phyloP scores from a whole-genome alignment of 306 rosid species.

The Gillenia trifoliata region DNA sequence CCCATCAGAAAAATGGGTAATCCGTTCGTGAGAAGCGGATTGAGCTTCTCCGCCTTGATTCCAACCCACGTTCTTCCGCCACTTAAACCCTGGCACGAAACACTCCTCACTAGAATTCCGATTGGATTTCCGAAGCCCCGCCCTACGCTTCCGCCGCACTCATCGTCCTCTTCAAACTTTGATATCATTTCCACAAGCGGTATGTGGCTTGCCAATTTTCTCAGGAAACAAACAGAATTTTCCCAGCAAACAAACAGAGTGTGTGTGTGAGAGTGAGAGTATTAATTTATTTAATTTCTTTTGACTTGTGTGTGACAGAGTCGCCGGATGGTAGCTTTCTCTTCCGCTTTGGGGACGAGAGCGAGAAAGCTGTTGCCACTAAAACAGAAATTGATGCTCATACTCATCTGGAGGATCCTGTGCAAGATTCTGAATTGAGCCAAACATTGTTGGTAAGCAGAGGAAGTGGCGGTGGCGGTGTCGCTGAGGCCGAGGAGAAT shows the following conservation, averaged over 20 bases:
- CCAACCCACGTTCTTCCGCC: conserved; percentile 19
- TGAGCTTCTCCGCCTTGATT: conserved; percentile 20
- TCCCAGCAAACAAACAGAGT: no score
- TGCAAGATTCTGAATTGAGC: not conserved
- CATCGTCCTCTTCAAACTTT: conserved; percentile 23
- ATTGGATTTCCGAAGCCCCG: conserved; percentile 17
- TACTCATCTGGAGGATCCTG: not conserved
- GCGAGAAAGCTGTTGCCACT: conserved; percentile 23
- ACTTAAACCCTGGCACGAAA: conserved; percentile 13
- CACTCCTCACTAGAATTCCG: conserved; percentile 8
- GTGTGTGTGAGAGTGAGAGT: not conserved
- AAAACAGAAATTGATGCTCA: not conserved
- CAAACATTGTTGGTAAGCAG: not conserved
- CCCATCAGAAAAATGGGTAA: not conserved
- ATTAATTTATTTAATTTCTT: not conserved
- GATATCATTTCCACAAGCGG: conserved; percentile 41
- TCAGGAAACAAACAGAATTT: not conserved
- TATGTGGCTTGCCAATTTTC: not conserved
- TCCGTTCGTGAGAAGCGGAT: not conserved
- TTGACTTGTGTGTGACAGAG: conserved; percentile 34
- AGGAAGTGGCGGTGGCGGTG: not conserved
- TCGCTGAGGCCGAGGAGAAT: not conserved
- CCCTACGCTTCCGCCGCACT: conserved; percentile 24
- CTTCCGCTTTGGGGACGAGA: conserved; percentile 47
- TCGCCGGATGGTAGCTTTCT: conserved; percentile 52